These are phyloP conservation scores for Colletotrichum spaethianum DNA, from an alignment of 2,329 filamentous ascomycete genomes.

Conservation along the genomic window DNA sequence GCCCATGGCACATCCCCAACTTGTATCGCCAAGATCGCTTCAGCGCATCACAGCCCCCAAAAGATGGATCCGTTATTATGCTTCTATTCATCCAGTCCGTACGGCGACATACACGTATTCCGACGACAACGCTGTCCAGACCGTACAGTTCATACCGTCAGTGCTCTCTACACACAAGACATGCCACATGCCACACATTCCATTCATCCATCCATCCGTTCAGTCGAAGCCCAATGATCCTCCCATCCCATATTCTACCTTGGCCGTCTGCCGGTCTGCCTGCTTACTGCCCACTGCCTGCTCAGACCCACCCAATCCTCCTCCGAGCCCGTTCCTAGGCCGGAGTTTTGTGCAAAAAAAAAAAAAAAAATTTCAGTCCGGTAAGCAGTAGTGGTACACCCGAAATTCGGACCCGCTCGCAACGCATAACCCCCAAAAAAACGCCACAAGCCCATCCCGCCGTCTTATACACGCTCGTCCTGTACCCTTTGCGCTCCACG, in stretches of 20 bases:
- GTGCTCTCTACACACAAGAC: not conserved
- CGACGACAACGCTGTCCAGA: not conserved
- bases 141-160: not conserved
- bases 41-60: not conserved
- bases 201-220: constrained; percentile 10
- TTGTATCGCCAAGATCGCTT: not conserved
- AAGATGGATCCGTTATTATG: not conserved
- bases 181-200: constrained; percentile 19
- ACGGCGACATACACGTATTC: not conserved
- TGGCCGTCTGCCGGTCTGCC: not conserved
- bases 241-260: not conserved
- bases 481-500: constrained; percentile 1
- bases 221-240: constrained; percentile 3
- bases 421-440: constrained; percentile 24
- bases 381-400: constrained; percentile 26
- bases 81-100: constrained; percentile 18
- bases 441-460: constrained; percentile 26
- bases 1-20: not conserved
- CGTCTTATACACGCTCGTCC: constrained; percentile 2
- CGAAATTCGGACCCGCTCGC: constrained; percentile 36
- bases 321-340: not conserved
- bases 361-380: constrained; percentile 20
- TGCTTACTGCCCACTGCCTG: constrained; percentile 21
- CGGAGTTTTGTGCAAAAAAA: not conserved
- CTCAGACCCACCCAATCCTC: constrained; percentile 14